Conservation (phyloP, 306 rosid species). For the Corylus avellana region DNA sequence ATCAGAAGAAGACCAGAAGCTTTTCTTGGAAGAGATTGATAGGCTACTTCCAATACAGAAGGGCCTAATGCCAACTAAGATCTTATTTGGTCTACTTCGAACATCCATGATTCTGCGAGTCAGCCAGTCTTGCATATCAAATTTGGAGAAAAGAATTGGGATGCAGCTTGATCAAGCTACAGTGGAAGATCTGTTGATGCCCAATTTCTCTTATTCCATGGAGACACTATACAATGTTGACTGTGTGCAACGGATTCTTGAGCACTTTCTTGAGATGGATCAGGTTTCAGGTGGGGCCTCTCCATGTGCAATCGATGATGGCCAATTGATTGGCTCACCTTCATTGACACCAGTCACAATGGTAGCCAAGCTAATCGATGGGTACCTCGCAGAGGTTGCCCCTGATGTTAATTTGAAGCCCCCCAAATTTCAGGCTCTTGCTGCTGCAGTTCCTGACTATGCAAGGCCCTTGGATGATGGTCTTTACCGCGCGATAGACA, state of each 20-base stretch:
- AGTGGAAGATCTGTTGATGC: conserved; percentile 94
- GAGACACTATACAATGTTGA: conserved; percentile 97
- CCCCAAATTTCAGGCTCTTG: conserved; percentile 86
- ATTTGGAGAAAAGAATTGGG: conserved; percentile 82
- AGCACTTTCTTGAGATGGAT: conserved; percentile 82
- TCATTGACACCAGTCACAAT: conserved; percentile 82
- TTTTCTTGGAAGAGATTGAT: conserved; percentile 77
- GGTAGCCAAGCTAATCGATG: conserved; percentile 97
- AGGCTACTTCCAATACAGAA: conserved; percentile 77
- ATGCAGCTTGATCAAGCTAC: conserved; percentile 95
- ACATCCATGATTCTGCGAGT: conserved; percentile 90
- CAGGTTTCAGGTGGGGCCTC: conserved; percentile 74
- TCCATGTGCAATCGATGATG: conserved; percentile 78
- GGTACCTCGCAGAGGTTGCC: conserved; percentile 98
- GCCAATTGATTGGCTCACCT: conserved; percentile 87
- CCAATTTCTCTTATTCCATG: conserved; percentile 88
- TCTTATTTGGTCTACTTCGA: conserved; percentile 82
- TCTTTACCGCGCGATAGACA: conserved; percentile 92
- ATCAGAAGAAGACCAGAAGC: conserved; percentile 83
- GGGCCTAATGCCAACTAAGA: conserved; percentile 72
- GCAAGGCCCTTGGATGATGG: conserved; percentile 98
- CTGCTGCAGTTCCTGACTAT: conserved; percentile 94
- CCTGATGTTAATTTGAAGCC: conserved; percentile 93
- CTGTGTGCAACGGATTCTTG: conserved; percentile 87
- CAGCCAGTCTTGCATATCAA: conserved; percentile 66